These are phyloP conservation scores for Camelina sativa DNA, from an alignment of 345 rosid genomes.

Conservation along the genomic window DNA sequence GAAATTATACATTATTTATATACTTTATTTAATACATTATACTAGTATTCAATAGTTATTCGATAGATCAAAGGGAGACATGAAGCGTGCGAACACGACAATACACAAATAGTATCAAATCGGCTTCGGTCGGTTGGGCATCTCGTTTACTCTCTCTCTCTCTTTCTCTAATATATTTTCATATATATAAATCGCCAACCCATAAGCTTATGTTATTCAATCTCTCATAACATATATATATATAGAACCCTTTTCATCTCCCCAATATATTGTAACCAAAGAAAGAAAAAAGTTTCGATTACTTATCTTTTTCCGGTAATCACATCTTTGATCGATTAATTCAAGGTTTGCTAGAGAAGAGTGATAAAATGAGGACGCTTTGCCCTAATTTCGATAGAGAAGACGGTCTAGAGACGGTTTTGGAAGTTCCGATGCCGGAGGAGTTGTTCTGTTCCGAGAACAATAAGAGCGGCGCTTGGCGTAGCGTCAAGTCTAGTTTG, in stretches of 20 bases:
- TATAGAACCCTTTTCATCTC: slow-evolving; percentile 22
- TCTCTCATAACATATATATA: slow-evolving; percentile 25
- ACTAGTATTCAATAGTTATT: not conserved
- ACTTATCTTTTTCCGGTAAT: not conserved
- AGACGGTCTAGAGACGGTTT: slow-evolving; percentile 82
- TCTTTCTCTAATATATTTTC: slow-evolving; percentile 20
- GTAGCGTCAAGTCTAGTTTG: slow-evolving; percentile 42
- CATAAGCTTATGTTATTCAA: slow-evolving; percentile 32
- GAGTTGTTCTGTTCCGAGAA: slow-evolving; percentile 61
- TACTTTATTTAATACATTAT: not conserved
- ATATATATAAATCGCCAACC: slow-evolving; percentile 27
- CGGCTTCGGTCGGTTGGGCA: slow-evolving; percentile 46
- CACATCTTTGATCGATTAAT: slow-evolving; percentile 1
- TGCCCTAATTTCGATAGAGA: slow-evolving; percentile 81
- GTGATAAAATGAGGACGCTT: slow-evolving; percentile 68
- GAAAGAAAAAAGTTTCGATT: not conserved
- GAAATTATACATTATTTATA: not conserved
- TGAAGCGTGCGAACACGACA: slow-evolving; percentile 54
- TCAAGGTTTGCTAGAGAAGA: slow-evolving; percentile 21
- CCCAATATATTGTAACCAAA: slow-evolving; percentile 20
- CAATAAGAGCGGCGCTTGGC: slow-evolving; percentile 44
- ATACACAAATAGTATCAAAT: slow-evolving; percentile 44
- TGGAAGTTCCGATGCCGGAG: slow-evolving; percentile 90
- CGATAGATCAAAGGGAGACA: slow-evolving; percentile 39
- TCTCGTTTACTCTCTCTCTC: slow-evolving; percentile 18